Base-by-base conservation (phyloP, 352 stramenopile species). In the Phytopythium vexans region DNA sequence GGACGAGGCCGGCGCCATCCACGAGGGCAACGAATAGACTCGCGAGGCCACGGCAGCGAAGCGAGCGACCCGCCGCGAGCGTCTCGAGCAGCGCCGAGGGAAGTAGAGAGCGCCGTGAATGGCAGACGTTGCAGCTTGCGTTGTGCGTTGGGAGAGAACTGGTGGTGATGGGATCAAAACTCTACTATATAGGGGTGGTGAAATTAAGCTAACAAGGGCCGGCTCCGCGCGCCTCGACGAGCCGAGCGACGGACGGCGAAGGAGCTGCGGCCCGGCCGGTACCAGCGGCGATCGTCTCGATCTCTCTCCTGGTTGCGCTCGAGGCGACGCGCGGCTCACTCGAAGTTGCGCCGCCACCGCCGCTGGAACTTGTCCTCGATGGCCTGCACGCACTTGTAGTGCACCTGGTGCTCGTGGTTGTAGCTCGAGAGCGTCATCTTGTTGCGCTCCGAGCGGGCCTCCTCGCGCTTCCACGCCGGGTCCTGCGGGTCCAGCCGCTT, bases 311-410 rank as follows among this genome's bases (percentile, higher is more conserved):
- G 10, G 21, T 53, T 10, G 47, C n/a, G 44, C 38, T 37, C 31
- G 36, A 45, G 21, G 5, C n/a, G n/a, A 27, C 41, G 39, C 39
- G 11, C 39, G 10, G 52, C 38, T 46, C 64, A 58, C 60, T 92
- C 79, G 44, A 77, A 92, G 60, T 89, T 89, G 47, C 78, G 81
- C 51, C 66, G 71, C 82, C 82, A 90, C 5, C 66, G 70, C 32
- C 65, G 69, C 41, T 82, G 53, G 36, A 89, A 82, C 38, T 71
- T 77, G 3, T 72, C 56, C 57, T 93, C 80, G 33, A 93, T 79
- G 33, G 78, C 82, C 44, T 86, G 53, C 16, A 93, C 79, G 52
- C 80, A 93, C 67, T 91, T 91, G 70, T 87, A 88, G 62, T 93
- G 82, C 42, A 93, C 54, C 56, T 83, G 75, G 49, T 93, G 72